A percentile compares a stretch with the other conserved stretches of the same genome.
These are phyloP conservation scores for Graphiopsis chlorocephala DNA, from an alignment of 2,329 filamentous ascomycete species.

Conservation along the genomic window DNA sequence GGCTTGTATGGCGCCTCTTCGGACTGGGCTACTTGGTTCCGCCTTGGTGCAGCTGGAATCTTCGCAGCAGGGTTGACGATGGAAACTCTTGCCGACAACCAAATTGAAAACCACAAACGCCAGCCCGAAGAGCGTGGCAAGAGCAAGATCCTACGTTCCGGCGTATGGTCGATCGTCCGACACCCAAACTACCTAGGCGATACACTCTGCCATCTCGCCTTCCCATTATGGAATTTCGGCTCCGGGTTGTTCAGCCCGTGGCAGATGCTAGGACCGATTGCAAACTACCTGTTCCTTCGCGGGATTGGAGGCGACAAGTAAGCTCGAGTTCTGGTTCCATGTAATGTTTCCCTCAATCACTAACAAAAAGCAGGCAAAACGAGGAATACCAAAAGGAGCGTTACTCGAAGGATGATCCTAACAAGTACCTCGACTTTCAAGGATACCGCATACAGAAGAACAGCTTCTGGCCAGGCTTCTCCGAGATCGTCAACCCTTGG, in stretches of 20 bases:
- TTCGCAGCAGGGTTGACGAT: slow-evolving; percentile 57
- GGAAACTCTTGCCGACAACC: slow-evolving; percentile 56
- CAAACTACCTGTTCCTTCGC: slow-evolving; percentile 59
- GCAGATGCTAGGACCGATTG: slow-evolving; percentile 54
- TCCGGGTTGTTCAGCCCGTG: slow-evolving; percentile 55
- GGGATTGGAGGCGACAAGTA: slow-evolving; percentile 53
- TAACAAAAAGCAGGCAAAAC: slow-evolving; percentile 40
- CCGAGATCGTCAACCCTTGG: slow-evolving; percentile 56
- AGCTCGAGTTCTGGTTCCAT: background rate
- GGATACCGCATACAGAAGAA: slow-evolving; percentile 56
- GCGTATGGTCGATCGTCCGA: slow-evolving; percentile 61
- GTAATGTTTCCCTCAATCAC: background rate
- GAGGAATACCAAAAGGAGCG: slow-evolving; percentile 53
- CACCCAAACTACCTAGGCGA: slow-evolving; percentile 65
- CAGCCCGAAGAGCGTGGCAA: slow-evolving; percentile 34
- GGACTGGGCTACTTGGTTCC: slow-evolving; percentile 37
- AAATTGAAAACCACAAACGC: slow-evolving; percentile 52
- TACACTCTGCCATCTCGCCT: slow-evolving; percentile 57
- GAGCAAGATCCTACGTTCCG: slow-evolving; percentile 48
- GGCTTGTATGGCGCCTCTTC: slow-evolving; percentile 20
- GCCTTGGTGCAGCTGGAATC: slow-evolving; percentile 46
- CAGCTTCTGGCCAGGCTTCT: slow-evolving; percentile 56
- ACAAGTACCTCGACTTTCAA: slow-evolving; percentile 54
- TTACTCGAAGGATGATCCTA: slow-evolving; percentile 50
- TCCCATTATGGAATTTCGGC: slow-evolving; percentile 56